Evolutionary conservation across 257 asterid genomes (phyloP), one percentile per base, ranked within the genome.

Genomic region (Ballota nigra): DNA sequence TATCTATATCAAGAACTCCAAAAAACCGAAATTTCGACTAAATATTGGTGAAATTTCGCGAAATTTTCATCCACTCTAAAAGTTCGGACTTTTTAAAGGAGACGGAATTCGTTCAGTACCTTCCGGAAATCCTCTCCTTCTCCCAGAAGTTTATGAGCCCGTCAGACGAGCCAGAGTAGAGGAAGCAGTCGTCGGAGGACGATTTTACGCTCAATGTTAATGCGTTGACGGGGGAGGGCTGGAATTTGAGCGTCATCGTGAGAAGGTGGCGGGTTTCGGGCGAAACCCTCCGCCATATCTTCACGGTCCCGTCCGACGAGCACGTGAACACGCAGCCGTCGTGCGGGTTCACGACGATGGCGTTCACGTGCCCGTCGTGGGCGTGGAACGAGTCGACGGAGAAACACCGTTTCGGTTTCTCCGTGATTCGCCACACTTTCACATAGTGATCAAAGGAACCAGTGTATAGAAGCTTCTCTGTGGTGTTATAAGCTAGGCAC

Each of bases 61-160:
- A n/a, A n/a, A n/a, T n/a, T n/a, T n/a, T n/a, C n/a, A n/a, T n/a
- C n/a, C n/a, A 1, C 4, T 28, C 31, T 28, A 28, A 2, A 28
- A 28, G 2, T 28, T 28, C 4, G 2, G 4, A 28, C 2, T 4
- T 28, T 28, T 28, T 28, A 28, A 4, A 28, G 2, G 4, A 28
- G 31, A 28, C 4, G 31, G 4, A 28, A 28, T 28, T 28, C 31
- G 2, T 28, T 28, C 31, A 28, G 34, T 29, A 29, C 72, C 92
- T 77, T 18, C 92, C 90, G 0, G 96, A 88, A 33, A 76, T 80
- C 31, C 68, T 78, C 60, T 88, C 96, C 80, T 88, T 88, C 59
- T 84, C 86, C 96, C 96, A 89, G 72, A 80, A 83, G 75, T 89
- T 89, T 38, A 89, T 82, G 70, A 89, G 83, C 33, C 96, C 96